Base-by-base conservation (phyloP, 306 rosid species). In the Dalbergia cultrata region DNA sequence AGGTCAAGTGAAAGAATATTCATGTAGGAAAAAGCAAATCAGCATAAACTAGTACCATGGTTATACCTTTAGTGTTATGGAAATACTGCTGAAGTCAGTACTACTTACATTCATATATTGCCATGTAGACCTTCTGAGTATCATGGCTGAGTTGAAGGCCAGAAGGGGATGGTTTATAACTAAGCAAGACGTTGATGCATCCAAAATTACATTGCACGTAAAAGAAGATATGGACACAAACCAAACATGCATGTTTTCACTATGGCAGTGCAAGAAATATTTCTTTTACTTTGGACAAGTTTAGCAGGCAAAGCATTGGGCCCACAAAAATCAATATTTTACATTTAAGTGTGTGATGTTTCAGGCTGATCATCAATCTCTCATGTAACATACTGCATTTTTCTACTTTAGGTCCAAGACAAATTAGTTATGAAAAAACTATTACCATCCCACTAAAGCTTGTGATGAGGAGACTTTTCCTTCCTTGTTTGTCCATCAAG, bases 391-490 rank as follows among this genome's bases (percentile, higher is more conserved):
- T 82, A 79, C 47, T 19, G 10, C 13, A 13, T 18, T 74, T 56
- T 59, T 13, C 64, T 37, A 47, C 50, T 67, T 70, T 26, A 22
- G 26, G 10, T 64, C 52, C 16, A 50, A 65, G 13, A 62, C 9
- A 57, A 79, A 71, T 39, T 13, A 18, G 59, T 17, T 18, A 19
- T 6, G 50, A 72, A 82, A 83, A 33, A 74, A 66, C 21, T 65
- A 80, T 62, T 91, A 95, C 99, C 99, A 95, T 95, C 81, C 99
- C 99, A 64, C 89, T 85, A 72, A 95, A 95, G 83, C 99, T 95
- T 59, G 89, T 90, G 63, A 92, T 85, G 13, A 95, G 93, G 90
- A 95, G 99, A 87, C 92, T 93, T 84, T 91, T 95, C 84, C 99
- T 84, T 79, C 99, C 99, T 84, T 93, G 97, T 56, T 72, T 85